phyloP scores from a whole-genome alignment of 768 basidiomycete species.

The Hygrocybe punicea region DNA sequence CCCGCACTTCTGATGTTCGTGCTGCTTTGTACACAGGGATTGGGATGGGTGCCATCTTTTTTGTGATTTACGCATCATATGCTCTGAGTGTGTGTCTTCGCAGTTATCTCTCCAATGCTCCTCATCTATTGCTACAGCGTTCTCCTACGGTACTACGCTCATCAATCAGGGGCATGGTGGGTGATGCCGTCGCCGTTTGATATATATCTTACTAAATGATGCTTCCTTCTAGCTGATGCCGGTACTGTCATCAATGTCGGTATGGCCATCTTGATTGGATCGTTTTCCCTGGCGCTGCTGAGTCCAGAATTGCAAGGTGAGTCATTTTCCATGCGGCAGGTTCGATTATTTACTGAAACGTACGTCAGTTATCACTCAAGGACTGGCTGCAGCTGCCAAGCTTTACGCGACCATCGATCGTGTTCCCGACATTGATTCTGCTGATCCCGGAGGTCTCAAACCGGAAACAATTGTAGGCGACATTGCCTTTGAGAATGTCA shows the following conservation, averaged over 20 bases:
- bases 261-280: constrained; percentile 80
- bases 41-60: constrained; percentile 73
- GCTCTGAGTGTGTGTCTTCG: constrained; percentile 49
- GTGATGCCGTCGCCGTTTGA: constrained; percentile 6
- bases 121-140: constrained; percentile 47
- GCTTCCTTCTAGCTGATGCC: constrained; percentile 45
- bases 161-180: constrained; percentile 57
- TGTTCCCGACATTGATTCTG: constrained; percentile 81
- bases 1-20: constrained; percentile 53
- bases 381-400: constrained; percentile 82
- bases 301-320: constrained; percentile 84
- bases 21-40: constrained; percentile 56
- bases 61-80: constrained; percentile 75
- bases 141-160: constrained; percentile 85
- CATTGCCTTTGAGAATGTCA: constrained; percentile 69
- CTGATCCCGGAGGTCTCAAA: constrained; percentile 60
- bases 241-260: constrained; percentile 86
- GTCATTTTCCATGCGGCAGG: constrained; percentile 6
- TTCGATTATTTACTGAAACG: not conserved
- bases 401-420: constrained; percentile 86
- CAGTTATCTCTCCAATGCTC: not conserved
- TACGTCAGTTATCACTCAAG: constrained; percentile 64
- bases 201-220: not conserved
- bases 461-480: constrained; percentile 65
- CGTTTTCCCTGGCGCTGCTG: constrained; percentile 80